Evolutionary conservation across 129 eudicot species (phyloP), one percentile per base, ranked within the genome.

Genomic region (Escallonia herrerae): DNA sequence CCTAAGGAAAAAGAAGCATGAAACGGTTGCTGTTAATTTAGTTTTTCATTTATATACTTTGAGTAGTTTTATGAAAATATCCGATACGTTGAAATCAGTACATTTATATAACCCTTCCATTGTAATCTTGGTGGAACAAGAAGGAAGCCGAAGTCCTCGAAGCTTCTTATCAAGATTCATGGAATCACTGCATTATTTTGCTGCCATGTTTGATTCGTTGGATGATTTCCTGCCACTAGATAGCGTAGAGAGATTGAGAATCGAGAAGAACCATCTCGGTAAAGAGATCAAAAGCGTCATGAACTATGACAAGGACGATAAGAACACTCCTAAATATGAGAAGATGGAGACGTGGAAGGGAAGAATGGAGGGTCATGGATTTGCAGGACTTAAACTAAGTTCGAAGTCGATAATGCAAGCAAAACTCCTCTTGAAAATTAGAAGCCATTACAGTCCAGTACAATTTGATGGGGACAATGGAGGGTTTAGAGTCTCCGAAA

Each of bases 161-260:
- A 78, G 68, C 40, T 80, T 80, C 56, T 59, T 84, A 40, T 66
- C 86, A 7, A 72, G 79, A 71, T 80, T 77, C 71, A 81, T 84
- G 76, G 90, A 84, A 51, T 80, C 86, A 4, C 72, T 84, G 68
- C 84, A 84, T 47, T 78, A 81, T 50, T 84, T 74, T 38, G 86
- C 90, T 40, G 90, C 90, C 58, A 77, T 80, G 77, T 84, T 84
- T 6, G 90, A 81, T 47, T 84, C 90, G 2, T 54, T 84, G 12
- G 86, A 84, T 33, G 86, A 84, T 52, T 84, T 82, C 12, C 84
- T 84, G n/a, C 90, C 90, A 0, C 55, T 74, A 3, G 90, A 75
- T 40, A 84, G 86, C 41, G 37, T 56, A 2, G 81, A 81, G 62
- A 80, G 90, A 67, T 60, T 84, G 48, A 65, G 69, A 38, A 84